Evolutionary conservation across 352 stramenopile genomes (phyloP).

Genomic region (Hyphochytrium catenoides): DNA sequence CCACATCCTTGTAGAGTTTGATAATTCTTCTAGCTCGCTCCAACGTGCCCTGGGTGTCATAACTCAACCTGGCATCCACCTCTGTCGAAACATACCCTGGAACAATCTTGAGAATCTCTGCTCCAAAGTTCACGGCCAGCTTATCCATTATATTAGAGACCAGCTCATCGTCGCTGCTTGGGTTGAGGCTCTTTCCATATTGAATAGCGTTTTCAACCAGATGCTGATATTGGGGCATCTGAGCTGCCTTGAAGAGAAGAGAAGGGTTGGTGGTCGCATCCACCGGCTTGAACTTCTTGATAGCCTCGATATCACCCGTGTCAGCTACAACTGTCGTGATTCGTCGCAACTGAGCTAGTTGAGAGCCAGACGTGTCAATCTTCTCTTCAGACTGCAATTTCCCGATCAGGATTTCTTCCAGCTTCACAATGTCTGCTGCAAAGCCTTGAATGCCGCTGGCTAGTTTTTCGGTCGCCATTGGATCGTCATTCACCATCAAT

Average conservation of each 20-base stretch:
- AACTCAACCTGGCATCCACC: constrained; percentile 90
- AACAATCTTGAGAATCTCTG: constrained; percentile 88
- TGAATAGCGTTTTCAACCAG: constrained; percentile 85
- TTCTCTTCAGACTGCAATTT: no score
- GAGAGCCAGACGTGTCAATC: no score
- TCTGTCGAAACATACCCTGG: constrained; percentile 94
- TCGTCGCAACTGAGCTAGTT: constrained; percentile 85
- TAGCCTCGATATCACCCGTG: constrained; percentile 82
- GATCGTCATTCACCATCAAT: constrained; percentile 92
- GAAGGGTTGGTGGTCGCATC: constrained; percentile 98
- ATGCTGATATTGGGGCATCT: constrained; percentile 80
- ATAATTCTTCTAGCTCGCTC: constrained; percentile 82
- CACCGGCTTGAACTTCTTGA: constrained; percentile 73
- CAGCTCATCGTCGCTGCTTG: constrained; percentile 40
- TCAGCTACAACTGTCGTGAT: constrained; percentile 93
- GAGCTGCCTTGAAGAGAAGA: constrained; percentile 92
- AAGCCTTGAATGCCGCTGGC: constrained; percentile 91
- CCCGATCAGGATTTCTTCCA: constrained; percentile 88
- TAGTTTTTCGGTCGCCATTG: constrained; percentile 92
- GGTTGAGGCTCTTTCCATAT: constrained; percentile 64
- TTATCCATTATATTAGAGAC: constrained; percentile 88
- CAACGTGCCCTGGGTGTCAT: constrained; percentile 80
- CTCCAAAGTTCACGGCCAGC: constrained; percentile 91
- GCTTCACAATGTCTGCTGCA: constrained; percentile 88
- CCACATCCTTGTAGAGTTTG: constrained; percentile 83